Percentiles rank a stretch among this genome's conserved stretches.
phyloP scores from a whole-genome alignment of 2,329 filamentous ascomycete species.

The Parascedosporium putredinis region DNA sequence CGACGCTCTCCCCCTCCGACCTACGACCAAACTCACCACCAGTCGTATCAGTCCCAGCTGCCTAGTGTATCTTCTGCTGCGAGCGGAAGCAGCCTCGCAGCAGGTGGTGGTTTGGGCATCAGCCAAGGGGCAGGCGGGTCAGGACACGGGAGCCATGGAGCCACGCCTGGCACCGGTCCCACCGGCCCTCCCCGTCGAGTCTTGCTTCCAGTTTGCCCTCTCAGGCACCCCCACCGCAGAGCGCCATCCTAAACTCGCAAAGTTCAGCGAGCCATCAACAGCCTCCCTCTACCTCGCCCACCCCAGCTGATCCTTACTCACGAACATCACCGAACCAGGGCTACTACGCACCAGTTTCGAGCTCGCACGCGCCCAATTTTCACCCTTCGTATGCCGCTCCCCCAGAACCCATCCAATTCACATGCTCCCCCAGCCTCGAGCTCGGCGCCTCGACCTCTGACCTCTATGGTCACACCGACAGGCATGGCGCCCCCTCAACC shows the following conservation, averaged over 20 bases:
- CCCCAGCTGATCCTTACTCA: conserved; percentile 10
- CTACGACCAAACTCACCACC: conserved; percentile 12
- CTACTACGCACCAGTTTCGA: conserved; percentile 10
- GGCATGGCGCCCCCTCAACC: conserved; percentile 38
- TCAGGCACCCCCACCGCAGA: conserved; percentile 17
- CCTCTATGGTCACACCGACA: conserved; percentile 11
- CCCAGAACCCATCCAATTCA: conserved; percentile 1
- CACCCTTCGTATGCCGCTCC: conserved; percentile 6
- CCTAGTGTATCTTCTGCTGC: conserved; percentile 23
- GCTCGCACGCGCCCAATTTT: not conserved
- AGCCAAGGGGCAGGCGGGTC: conserved; percentile 13
- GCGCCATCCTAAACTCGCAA: conserved; percentile 38
- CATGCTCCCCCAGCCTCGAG: conserved; percentile 16
- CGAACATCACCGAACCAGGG: conserved; percentile 8
- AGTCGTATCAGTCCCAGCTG: conserved; percentile 30
- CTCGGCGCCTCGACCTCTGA: conserved; percentile 22
- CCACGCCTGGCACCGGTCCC: conserved; percentile 2
- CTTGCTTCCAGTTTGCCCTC: conserved; percentile 12
- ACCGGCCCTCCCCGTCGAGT: not conserved
- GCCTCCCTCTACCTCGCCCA: conserved; percentile 3
- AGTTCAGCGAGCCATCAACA: conserved; percentile 17
- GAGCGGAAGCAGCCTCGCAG: conserved; percentile 18
- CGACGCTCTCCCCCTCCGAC: not conserved
- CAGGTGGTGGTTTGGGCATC: conserved; percentile 1
- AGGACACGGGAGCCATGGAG: conserved; percentile 16